phyloP scores from a whole-genome alignment of 1,284 basidiomycete genomes.

The Puccinia sorghi region DNA sequence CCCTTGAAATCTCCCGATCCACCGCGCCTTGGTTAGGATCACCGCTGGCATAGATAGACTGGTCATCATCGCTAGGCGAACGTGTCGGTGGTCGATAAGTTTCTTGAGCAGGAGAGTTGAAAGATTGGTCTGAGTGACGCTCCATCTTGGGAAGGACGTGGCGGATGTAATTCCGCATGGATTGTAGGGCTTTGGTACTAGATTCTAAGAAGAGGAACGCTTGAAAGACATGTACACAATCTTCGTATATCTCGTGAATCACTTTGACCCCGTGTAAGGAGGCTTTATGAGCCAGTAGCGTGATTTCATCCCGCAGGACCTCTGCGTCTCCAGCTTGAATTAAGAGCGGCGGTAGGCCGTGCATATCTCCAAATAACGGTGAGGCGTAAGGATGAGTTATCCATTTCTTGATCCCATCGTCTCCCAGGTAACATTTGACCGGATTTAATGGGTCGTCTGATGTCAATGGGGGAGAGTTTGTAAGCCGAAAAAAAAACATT shows the following conservation, averaged over 20 bases:
- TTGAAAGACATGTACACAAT: conserved; percentile 48
- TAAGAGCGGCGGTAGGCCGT: conserved; percentile 58
- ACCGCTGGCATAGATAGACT: conserved; percentile 9
- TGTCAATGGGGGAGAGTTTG: neutral
- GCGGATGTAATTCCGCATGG: conserved; percentile 72
- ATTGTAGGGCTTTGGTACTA: conserved; percentile 70
- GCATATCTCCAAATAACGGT: conserved; percentile 49
- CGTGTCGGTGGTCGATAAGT: conserved; percentile 5
- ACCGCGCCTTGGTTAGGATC: conserved; percentile 31
- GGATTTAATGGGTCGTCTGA: conserved; percentile 80
- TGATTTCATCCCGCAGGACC: conserved; percentile 59
- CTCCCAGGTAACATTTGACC: conserved; percentile 86
- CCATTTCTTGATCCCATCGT: conserved; percentile 66
- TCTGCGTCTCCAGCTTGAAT: conserved; percentile 60
- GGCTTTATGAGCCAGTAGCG: conserved; percentile 58
- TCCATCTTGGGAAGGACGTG: conserved; percentile 42
- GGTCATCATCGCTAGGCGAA: neutral
- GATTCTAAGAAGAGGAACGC: conserved; percentile 67
- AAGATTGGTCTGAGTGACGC: neutral
- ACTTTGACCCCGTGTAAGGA: conserved; percentile 56
- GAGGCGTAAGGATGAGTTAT: conserved; percentile 62
- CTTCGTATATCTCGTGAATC: conserved; percentile 50
- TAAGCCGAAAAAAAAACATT: neutral
- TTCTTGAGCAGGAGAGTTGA: neutral
- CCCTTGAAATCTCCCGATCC: conserved; percentile 34